phyloP scores from a whole-genome alignment of 805 yeast genomes.

The Candida verbasci region DNA sequence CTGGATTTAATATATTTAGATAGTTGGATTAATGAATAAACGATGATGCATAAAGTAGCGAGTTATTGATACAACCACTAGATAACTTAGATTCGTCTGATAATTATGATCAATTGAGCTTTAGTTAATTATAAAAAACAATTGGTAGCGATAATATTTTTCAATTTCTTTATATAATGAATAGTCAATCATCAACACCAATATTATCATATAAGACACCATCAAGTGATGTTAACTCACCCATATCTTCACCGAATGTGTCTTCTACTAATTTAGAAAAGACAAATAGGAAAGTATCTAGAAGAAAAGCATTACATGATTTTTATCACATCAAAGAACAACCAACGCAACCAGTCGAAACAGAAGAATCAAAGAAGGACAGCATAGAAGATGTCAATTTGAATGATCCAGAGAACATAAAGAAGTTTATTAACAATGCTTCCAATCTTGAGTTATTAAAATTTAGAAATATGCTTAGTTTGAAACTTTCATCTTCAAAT shows the following conservation, averaged over 20 bases:
- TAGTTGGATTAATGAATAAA: slow-evolving; percentile 23
- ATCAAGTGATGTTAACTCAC: not conserved
- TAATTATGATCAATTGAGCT: no score
- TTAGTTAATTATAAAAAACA: no score
- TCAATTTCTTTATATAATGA: no score
- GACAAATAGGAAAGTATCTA: slow-evolving; percentile 26
- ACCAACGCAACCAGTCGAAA: no score
- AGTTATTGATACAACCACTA: not conserved
- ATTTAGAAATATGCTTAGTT: slow-evolving; percentile 33
- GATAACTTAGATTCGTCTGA: no score
- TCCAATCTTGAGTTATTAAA: slow-evolving; percentile 27
- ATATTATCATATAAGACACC: slow-evolving; percentile 1
- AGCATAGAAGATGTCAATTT: slow-evolving; percentile 1
- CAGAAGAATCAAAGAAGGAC: not conserved
- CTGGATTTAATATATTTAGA: slow-evolving; percentile 30
- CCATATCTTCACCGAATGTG: not conserved
- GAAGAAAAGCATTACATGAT: slow-evolving; percentile 40
- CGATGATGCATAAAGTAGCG: not conserved
- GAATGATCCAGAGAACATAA: slow-evolving; percentile 15
- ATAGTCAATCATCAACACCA: slow-evolving; percentile 1
- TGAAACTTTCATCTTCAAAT: slow-evolving; percentile 47
- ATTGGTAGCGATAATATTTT: not conserved
- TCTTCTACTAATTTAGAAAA: not conserved
- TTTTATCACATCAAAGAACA: slow-evolving; percentile 28
- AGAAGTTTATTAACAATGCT: slow-evolving; percentile 17